Evolutionary conservation across 2,329 filamentous ascomycete genomes (phyloP).

Genomic region (Scleromitrula shiraiana): DNA sequence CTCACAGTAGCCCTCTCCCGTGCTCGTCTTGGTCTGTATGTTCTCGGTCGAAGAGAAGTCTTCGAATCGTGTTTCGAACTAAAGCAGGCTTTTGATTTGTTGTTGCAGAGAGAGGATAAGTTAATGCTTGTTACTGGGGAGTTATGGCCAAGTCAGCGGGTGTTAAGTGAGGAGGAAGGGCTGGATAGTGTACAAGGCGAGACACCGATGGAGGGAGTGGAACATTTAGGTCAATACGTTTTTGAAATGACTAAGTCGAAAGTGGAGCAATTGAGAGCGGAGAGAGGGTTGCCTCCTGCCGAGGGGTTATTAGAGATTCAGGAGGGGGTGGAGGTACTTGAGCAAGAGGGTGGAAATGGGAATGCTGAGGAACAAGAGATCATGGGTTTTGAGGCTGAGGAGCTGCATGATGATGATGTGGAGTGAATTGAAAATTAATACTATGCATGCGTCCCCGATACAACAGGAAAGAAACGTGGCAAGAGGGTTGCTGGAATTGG

Average conservation of each 20-base stretch:
- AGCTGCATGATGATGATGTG: too few species aligned
- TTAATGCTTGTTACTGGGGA: conserved; percentile 77
- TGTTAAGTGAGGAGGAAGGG: conserved; percentile 36
- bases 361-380: too few species aligned
- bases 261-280: conserved; percentile 26
- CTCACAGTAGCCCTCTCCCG: conserved; percentile 92
- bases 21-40: conserved; percentile 82
- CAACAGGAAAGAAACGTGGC: too few species aligned
- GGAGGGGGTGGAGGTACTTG: too few species aligned
- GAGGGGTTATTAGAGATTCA: too few species aligned
- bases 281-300: conserved; percentile 25
- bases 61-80: conserved; percentile 89
- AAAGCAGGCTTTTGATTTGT: conserved; percentile 71
- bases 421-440: too few species aligned
- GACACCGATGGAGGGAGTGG: conserved; percentile 78
- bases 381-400: too few species aligned
- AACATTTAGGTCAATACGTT: conserved; percentile 93
- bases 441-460: too few species aligned
- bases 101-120: conserved; percentile 73
- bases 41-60: conserved; percentile 78
- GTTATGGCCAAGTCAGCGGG: conserved; percentile 65
- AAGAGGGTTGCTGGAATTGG: too few species aligned
- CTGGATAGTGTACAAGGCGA: conserved; percentile 42
- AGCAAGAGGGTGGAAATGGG: too few species aligned
- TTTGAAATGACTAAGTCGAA: conserved; percentile 77